phyloP scores from a whole-genome alignment of 345 rosid species.

The Balakata baccata region DNA sequence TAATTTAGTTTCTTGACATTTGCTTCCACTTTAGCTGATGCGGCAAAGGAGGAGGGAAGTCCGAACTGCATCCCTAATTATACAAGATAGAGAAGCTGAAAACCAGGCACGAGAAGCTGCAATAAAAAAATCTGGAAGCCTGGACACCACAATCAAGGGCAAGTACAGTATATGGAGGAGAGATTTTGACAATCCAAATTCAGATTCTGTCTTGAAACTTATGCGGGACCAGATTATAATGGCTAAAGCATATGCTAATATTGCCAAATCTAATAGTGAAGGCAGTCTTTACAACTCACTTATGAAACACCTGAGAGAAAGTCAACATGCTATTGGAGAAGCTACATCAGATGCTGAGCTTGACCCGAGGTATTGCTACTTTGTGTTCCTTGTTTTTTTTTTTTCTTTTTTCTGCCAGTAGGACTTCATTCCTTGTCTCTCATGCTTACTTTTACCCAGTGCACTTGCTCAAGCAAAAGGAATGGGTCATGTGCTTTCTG shows the following conservation, averaged over 20 bases:
- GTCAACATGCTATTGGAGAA: constrained; percentile 62
- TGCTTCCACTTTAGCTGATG: constrained; percentile 43
- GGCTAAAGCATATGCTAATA: constrained; percentile 90
- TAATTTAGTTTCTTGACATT: constrained; percentile 30
- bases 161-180: constrained; percentile 94
- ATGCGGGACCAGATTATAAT: constrained; percentile 95
- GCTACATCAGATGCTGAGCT: constrained; percentile 83
- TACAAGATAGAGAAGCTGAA: constrained; percentile 56
- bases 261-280: constrained; percentile 70
- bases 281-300: constrained; percentile 54
- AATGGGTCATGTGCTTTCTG: constrained; percentile 82
- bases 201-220: constrained; percentile 79
- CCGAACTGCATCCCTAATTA: constrained; percentile 60
- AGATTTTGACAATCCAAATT: constrained; percentile 77
- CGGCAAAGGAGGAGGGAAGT: constrained; percentile 59
- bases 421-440: constrained; percentile 11
- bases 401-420: constrained; percentile 11
- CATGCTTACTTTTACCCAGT: constrained; percentile 40
- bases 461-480: constrained; percentile 82
- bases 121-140: constrained; percentile 50
- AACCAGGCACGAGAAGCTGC: constrained; percentile 54
- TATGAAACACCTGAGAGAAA: constrained; percentile 55
- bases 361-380: constrained; percentile 56
- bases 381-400: constrained; percentile 15
- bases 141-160: constrained; percentile 54